Evolutionary conservation across 108 stramenopile genomes (phyloP).

Genomic region (Fragilaria radians): DNA sequence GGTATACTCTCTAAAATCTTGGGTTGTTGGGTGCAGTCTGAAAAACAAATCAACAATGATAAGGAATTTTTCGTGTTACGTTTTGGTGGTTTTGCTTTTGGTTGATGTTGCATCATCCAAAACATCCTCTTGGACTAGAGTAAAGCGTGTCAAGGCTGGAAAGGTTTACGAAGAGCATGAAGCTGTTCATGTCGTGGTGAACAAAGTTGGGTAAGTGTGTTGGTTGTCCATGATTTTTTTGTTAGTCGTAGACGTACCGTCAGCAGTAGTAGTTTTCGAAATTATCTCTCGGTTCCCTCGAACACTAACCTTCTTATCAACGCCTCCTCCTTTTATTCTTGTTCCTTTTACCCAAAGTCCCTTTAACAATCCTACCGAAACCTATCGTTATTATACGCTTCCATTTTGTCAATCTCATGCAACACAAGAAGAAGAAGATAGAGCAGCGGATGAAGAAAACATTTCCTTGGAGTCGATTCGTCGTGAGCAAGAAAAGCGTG

Average conservation of each 20-base stretch:
- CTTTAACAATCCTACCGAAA: constrained; percentile 98
- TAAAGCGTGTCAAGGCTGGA: constrained; percentile 65
- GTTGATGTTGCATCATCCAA: no score
- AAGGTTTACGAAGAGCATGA: constrained; percentile 58
- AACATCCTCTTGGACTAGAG: no score
- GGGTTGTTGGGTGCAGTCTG: no score
- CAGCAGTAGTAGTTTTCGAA: neutral
- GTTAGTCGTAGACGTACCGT: neutral
- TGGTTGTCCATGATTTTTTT: no score
- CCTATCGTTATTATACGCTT: constrained; percentile 96
- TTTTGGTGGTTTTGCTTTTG: no score
- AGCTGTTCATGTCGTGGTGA: constrained; percentile 73
- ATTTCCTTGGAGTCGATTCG: constrained; percentile 9
- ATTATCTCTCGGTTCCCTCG: no score
- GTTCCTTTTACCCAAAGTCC: constrained; percentile 46
- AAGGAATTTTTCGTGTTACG: no score
- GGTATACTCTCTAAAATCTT: no score
- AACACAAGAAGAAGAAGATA: constrained; percentile 52
- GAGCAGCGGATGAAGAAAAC: constrained; percentile 41
- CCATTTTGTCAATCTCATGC: constrained; percentile 90
- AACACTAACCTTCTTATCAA: constrained; percentile 2
- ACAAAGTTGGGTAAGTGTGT: constrained; percentile 81
- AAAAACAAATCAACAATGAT: no score
- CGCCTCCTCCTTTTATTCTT: neutral
- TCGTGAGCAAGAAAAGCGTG: constrained; percentile 33